Evolutionary conservation across 1,284 basidiomycete genomes (phyloP), one percentile per base, ranked within the genome.

Genomic region (Ganoderma lingzhi): DNA sequence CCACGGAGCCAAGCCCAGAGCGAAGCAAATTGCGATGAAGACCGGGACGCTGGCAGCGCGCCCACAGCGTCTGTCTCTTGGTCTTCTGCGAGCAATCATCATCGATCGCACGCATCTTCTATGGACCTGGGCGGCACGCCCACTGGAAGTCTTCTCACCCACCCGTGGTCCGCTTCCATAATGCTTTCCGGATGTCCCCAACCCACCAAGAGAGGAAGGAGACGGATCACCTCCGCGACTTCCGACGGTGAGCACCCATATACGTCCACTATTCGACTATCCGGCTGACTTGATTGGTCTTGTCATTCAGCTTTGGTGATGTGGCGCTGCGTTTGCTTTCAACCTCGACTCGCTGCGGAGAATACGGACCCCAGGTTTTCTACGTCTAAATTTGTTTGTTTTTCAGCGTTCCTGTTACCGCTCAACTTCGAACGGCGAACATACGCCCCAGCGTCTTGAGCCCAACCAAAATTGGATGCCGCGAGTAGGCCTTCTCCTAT

Each of bases 241-340:
- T 14, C 30, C 6, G 8, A 32, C 14, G 56, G 56, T 39, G 35
- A 8, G 35, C 56, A 39, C 56, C 56, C 56, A 59, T 59, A 59
- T 39, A 35, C 32, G 17, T 59, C 56, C 35, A 59, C 56, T 59
- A n/a, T 6, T 59, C 56, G n/a, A 59, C 37, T 39, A 23, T 59
- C 35, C 32, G 56, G 35, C 35, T 39, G 35, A 59, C 37, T 19
- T 35, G 30, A 56, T 56, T 56, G 53, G 53, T 35, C 30, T 14
- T 4, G 30, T 35, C 30, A 15, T 4, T 30, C 32, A 30, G 32
- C 17, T 6, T 19, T 56, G 6, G 30, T 5, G 53, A 32, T 32
- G 53, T 4, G 17, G 30, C 30, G 53, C 17, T 17, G 53, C 6
- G 14, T 23, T 5, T 56, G 0, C 53, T 30, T 35, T 15, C 14